A percentile compares a stretch with the other conserved stretches of the same genome.
Conservation (phyloP, 2,329 filamentous ascomycete species). For the Botrytis medusae region DNA sequence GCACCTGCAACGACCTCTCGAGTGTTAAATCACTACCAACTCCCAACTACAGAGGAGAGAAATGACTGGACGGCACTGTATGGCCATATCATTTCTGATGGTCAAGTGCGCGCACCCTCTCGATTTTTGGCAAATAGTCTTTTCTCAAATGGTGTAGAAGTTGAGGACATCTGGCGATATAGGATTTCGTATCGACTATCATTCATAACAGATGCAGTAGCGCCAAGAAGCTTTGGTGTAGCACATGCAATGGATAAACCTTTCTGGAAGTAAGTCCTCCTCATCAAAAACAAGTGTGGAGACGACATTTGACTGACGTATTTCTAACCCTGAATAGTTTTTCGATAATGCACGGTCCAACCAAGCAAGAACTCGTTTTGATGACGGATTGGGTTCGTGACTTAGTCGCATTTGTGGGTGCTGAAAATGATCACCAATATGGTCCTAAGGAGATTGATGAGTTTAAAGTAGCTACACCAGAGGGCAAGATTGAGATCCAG, state of each 20-base stretch:
- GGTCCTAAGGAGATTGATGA: conserved; percentile 42
- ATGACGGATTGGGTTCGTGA: conserved; percentile 45
- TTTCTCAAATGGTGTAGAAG: conserved; percentile 38
- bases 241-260: conserved; percentile 46
- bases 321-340: conserved; percentile 36
- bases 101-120: conserved; percentile 44
- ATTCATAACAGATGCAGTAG: conserved; percentile 45
- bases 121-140: conserved; percentile 41
- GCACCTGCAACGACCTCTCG: conserved; percentile 43
- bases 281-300: background rate
- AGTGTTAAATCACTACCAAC: conserved; percentile 41
- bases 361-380: conserved; percentile 38
- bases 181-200: conserved; percentile 45
- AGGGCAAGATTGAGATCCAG: conserved; percentile 40
- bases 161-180: conserved; percentile 45
- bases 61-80: conserved; percentile 44
- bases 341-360: conserved; percentile 44
- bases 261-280: conserved; percentile 44
- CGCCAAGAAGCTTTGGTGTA: conserved; percentile 41
- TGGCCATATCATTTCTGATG: conserved; percentile 45
- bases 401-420: conserved; percentile 43
- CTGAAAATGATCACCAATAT: conserved; percentile 37
- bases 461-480: conserved; percentile 41
- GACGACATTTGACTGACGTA: background rate
- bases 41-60: conserved; percentile 39